Conservation (phyloP, 2,329 filamentous ascomycete species). For the Colletotrichum cereale region DNA sequence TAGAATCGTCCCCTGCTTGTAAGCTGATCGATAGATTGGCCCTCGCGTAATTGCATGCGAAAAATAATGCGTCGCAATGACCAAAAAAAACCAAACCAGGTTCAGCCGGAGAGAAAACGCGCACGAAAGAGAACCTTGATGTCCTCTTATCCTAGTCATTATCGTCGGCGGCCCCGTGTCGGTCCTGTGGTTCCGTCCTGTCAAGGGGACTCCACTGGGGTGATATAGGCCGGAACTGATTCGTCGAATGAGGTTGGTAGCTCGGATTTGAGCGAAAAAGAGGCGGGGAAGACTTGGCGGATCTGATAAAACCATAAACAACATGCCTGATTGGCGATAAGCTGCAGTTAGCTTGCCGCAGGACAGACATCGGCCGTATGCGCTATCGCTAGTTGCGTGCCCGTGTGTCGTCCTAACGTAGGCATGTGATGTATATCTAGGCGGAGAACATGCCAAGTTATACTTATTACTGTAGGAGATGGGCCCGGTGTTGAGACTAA, state of each 20-base stretch:
- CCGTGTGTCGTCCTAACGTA: too few species aligned
- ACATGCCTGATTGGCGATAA: background rate
- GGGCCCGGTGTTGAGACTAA: background rate
- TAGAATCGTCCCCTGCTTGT: background rate
- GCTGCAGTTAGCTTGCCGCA: background rate
- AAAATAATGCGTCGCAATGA: background rate
- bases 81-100: background rate
- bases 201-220: slow-evolving; percentile 25
- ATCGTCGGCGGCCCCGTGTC: slow-evolving; percentile 15
- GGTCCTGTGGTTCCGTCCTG: background rate
- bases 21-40: too few species aligned
- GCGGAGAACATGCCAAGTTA: too few species aligned
- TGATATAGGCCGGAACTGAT: background rate
- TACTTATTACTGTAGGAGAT: background rate
- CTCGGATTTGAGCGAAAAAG: slow-evolving; percentile 1
- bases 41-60: background rate
- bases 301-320: background rate
- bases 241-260: slow-evolving; percentile 2
- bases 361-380: background rate
- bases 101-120: background rate
- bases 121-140: slow-evolving; percentile 12
- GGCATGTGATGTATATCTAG: background rate
- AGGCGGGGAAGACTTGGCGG: background rate
- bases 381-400: background rate
- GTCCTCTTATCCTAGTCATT: slow-evolving; percentile 14